Evolutionary conservation across 345 rosid genomes (phyloP).

Genomic region (Jatropha curcas): DNA sequence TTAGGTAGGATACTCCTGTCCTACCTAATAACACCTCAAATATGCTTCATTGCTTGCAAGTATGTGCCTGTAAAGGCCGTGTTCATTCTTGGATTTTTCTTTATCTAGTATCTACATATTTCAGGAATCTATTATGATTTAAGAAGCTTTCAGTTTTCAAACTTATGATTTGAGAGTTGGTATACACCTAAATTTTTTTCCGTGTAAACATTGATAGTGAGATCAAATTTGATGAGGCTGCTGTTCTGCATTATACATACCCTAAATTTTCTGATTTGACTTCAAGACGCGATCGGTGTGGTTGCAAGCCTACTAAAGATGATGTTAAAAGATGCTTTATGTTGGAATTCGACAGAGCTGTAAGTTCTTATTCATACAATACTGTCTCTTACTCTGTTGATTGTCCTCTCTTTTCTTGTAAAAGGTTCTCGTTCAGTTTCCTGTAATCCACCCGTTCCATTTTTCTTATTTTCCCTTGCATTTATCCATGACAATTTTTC

Average conservation of each 20-base stretch:
- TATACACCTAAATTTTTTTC: conserved; percentile 5
- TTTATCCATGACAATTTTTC: neutral
- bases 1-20: too few species aligned
- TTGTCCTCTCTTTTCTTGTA: conserved; percentile 2
- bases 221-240: conserved; percentile 83
- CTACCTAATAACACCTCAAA: too few species aligned
- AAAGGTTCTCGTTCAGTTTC: neutral
- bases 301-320: conserved; percentile 95
- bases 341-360: conserved; percentile 95
- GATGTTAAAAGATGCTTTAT: conserved; percentile 98
- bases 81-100: neutral
- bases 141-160: conserved; percentile 3
- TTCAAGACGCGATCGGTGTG: conserved; percentile 96
- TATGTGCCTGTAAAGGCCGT: neutral
- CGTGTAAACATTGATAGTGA: conserved; percentile 38
- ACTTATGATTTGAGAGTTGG: neutral
- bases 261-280: conserved; percentile 90
- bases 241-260: conserved; percentile 88
- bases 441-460: neutral
- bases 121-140: neutral
- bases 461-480: neutral
- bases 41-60: neutral
- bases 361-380: conserved; percentile 47
- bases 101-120: neutral
- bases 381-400: neutral